Conservation (phyloP, 2,329 filamentous ascomycete genomes). For the Pseudocercospora cruenta region DNA sequence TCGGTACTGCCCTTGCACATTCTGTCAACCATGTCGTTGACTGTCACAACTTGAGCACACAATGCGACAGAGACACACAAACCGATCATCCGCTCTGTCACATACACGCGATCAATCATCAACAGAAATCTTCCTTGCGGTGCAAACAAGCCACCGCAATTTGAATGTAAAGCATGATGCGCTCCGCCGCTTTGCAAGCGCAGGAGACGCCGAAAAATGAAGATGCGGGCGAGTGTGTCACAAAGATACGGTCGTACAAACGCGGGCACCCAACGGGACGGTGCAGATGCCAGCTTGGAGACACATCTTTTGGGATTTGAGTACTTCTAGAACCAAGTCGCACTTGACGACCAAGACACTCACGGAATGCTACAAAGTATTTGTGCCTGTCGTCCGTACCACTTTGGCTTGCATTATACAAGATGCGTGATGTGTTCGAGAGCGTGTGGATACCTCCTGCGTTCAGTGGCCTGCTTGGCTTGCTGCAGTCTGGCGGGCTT, state of each 20-base stretch:
- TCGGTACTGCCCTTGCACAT: conserved; percentile 13
- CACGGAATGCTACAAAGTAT: conserved; percentile 19
- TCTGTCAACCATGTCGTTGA: conserved; percentile 16
- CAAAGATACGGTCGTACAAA: conserved; percentile 20
- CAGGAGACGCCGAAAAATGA: conserved; percentile 9
- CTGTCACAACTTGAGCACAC: neutral
- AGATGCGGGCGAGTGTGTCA: conserved; percentile 13
- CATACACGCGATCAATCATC: neutral
- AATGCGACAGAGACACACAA: neutral
- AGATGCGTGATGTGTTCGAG: conserved; percentile 14
- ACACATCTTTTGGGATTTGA: conserved; percentile 19
- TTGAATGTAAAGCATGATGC: neutral
- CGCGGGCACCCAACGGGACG: conserved; percentile 15
- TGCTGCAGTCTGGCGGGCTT: neutral
- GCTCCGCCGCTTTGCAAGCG: conserved; percentile 7
- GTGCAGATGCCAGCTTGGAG: conserved; percentile 17
- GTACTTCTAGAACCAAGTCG: conserved; percentile 22
- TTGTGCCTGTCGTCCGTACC: conserved; percentile 20
- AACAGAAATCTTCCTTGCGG: neutral
- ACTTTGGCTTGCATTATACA: conserved; percentile 16
- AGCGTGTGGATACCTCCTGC: conserved; percentile 17
- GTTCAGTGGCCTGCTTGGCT: conserved; percentile 7
- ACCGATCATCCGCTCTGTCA: neutral
- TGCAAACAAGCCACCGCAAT: neutral
- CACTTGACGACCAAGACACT: conserved; percentile 23